Percentiles rank a stretch among this genome's conserved stretches.
These are phyloP conservation scores for Isoetes taiwanensis DNA, from an alignment of 75 land plant species.

Conservation along the genomic window DNA sequence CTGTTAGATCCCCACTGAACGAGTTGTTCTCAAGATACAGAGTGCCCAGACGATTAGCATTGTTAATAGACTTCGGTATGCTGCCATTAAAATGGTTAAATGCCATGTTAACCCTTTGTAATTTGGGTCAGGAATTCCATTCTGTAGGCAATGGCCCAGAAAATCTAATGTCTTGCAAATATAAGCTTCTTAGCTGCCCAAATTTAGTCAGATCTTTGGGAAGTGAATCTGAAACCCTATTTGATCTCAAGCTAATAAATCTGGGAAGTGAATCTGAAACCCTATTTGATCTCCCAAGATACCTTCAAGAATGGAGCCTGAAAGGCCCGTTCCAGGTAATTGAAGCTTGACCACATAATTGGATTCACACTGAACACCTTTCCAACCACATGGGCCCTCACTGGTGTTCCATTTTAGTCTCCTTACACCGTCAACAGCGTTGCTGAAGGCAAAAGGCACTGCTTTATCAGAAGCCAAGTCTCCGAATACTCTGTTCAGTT, in stretches of 20 bases:
- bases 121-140: conserved; percentile 26
- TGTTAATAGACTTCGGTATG: conserved; percentile 23
- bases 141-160: conserved; percentile 41
- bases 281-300: conserved; percentile 33
- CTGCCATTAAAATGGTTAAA: conserved; percentile 37
- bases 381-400: conserved; percentile 34
- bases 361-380: conserved; percentile 33
- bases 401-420: conserved; percentile 32
- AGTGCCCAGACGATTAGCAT: conserved; percentile 21
- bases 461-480: too few species aligned
- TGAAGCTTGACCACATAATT: conserved; percentile 28
- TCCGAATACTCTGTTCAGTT: too few species aligned
- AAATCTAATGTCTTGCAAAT: conserved; percentile 37
- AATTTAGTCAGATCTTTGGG: conserved; percentile 44
- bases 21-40: conserved; percentile 42
- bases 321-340: background rate
- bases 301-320: conserved; percentile 21
- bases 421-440: too few species aligned
- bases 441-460: too few species aligned
- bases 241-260: conserved; percentile 34
- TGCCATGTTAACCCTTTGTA: conserved; percentile 49
- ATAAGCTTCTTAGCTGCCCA: conserved; percentile 31
- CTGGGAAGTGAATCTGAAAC: conserved; percentile 38
- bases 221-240: conserved; percentile 42
- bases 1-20: conserved; percentile 43